Evolutionary conservation across 2,329 filamentous ascomycete genomes (phyloP), one percentile per base, ranked within the genome.

Genomic region (Xylaria sp.): DNA sequence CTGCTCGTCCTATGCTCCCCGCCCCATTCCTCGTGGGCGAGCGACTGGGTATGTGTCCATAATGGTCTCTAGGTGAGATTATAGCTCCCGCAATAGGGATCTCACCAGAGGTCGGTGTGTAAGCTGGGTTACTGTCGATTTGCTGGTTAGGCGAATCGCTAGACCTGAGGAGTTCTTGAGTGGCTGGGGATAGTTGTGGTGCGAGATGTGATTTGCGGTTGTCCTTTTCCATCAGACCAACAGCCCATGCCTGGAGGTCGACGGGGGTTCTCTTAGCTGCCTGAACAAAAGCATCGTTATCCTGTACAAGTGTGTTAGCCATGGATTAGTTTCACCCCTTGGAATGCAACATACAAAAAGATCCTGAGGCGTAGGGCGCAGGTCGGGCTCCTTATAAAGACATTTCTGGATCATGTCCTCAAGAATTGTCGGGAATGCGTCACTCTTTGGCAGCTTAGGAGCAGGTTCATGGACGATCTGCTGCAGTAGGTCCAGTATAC

Each of bases 381-480:
- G 89, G 69, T 94, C 92, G 0, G 96, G 93, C 70, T 92, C 90
- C 84, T 99, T 99, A 80, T 91, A 90, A 73, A 99, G 84, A 82
- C 96, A 99, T 81, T 97, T 97, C 74, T 96, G 94, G 68, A 98
- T 95, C 89, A 98, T 97, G 73, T 98, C 94, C 76, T 98, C 95
- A 56, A 99, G 83, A 72, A 98, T 98, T 34, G 90, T 89, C 0
- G 96, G 96, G 85, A 99, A 99, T 1, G 96, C 96, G 78, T 98
- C 96, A 78, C 94, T 98, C 88, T 98, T 97, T 51, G 96, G 96
- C 61, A 99, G 87, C 79, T 89, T 94, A 0, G 96, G 96, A 3
- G 96, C 94, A 3, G 94, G 94, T 81, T 99, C 96, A 78, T 98
- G 92, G 28, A 99, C 96, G 80, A 99, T 99, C 80, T 97, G 94